A percentile compares a stretch with the other conserved stretches of the same genome.
Evolutionary conservation across 495 filamentous ascomycete species (phyloP).

Genomic region (Neurospora sp.): DNA sequence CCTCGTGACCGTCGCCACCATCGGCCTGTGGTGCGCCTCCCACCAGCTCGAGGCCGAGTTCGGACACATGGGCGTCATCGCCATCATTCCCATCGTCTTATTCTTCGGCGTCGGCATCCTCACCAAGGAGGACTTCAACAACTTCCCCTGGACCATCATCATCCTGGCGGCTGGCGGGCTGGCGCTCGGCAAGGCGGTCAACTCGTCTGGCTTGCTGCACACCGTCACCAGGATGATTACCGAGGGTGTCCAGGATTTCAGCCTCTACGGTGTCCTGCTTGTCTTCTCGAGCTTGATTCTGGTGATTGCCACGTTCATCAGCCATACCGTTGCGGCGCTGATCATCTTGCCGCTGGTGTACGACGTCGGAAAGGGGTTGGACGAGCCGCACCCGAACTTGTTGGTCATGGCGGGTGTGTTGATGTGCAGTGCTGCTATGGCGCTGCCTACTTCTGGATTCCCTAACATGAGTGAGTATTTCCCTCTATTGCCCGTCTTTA

Average conservation of each 20-base stretch:
- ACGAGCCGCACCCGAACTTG: constrained; percentile 84
- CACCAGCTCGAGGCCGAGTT: constrained; percentile 82
- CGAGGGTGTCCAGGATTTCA: constrained; percentile 59
- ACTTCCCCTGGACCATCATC: constrained; percentile 99
- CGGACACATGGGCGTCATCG: constrained; percentile 97
- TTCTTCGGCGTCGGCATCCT: constrained; percentile 98
- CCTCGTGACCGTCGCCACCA: constrained; percentile 74
- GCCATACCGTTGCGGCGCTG: constrained; percentile 89
- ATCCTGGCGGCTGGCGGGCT: constrained; percentile 93
- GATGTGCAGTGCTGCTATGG: constrained; percentile 71
- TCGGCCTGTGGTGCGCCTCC: constrained; percentile 82
- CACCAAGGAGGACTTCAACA: constrained; percentile 99
- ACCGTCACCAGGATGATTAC: constrained; percentile 75
- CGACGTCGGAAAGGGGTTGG: constrained; percentile 74
- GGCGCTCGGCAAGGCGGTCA: constrained; percentile 89
- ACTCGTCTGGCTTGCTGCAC: constrained; percentile 84
- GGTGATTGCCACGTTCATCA: constrained; percentile 96
- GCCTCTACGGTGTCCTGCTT: constrained; percentile 77
- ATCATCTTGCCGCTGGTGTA: constrained; percentile 89
- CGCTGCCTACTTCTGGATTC: constrained; percentile 87
- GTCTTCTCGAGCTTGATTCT: constrained; percentile 80
- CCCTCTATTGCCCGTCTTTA: background rate
- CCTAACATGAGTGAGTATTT: constrained; percentile 92
- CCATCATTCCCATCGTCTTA: constrained; percentile 86
- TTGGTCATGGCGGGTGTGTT: constrained; percentile 73